Percentiles rank a stretch among this genome's conserved stretches.
Conservation (phyloP, 208 protist species). For the Leishmania braziliensis region DNA sequence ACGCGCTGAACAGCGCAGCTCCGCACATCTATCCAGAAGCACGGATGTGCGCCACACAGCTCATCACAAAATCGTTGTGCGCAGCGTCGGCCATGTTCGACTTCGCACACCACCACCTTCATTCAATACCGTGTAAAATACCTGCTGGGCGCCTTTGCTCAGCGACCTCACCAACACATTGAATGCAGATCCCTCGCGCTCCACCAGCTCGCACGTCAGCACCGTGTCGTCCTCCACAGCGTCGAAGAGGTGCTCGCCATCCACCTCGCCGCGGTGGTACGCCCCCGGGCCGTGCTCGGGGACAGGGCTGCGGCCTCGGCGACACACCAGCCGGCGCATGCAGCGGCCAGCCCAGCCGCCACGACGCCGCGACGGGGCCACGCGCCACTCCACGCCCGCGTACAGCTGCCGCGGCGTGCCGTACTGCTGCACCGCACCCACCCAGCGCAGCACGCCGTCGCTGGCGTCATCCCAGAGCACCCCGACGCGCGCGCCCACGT, state of each 20-base stretch:
- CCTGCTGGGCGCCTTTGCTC: conserved; percentile 4
- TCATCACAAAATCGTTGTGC: too few species aligned
- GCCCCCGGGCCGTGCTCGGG: conserved; percentile 15
- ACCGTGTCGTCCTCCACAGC: conserved; percentile 28
- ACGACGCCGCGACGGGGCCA: conserved; percentile 27
- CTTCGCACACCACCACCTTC: too few species aligned
- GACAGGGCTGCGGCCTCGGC: not conserved
- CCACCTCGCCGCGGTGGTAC: conserved; percentile 47
- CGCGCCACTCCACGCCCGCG: conserved; percentile 60
- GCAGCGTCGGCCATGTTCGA: too few species aligned
- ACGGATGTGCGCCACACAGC: too few species aligned
- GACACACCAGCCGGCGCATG: not conserved
- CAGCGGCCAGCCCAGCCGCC: not conserved
- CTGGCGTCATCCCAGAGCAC: conserved; percentile 26
- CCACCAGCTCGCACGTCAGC: conserved; percentile 47
- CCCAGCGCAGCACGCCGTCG: conserved; percentile 49
- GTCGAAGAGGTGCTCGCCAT: conserved; percentile 69
- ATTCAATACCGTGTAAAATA: not conserved
- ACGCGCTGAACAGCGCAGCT: too few species aligned
- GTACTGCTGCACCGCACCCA: conserved; percentile 53
- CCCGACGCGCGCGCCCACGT: conserved; percentile 30
- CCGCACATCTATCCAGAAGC: too few species aligned
- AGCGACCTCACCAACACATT: conserved; percentile 24
- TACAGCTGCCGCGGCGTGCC: conserved; percentile 36
- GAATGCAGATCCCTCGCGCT: conserved; percentile 40